These are phyloP conservation scores for Didymella lethalis DNA, from an alignment of 2,329 filamentous ascomycete genomes.

Conservation along the genomic window DNA sequence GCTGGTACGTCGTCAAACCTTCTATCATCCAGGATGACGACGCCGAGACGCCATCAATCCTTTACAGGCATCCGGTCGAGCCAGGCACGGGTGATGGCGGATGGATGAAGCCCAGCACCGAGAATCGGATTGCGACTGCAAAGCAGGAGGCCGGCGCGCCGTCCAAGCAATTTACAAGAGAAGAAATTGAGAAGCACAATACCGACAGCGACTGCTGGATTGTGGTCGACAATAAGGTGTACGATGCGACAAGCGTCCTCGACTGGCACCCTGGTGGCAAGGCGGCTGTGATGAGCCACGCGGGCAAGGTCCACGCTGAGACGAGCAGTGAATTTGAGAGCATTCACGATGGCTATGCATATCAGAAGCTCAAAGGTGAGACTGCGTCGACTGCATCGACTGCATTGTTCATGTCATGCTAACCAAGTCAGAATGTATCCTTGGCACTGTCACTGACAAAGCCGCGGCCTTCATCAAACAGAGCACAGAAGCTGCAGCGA, in stretches of 20 bases:
- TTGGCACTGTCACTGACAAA: slow-evolving; percentile 61
- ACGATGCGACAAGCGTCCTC: slow-evolving; percentile 69
- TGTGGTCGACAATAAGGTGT: slow-evolving; percentile 70
- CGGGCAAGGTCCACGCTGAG: slow-evolving; percentile 59
- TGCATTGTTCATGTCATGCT: not conserved
- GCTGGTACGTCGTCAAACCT: slow-evolving; percentile 57
- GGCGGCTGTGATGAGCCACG: slow-evolving; percentile 58
- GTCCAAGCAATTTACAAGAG: slow-evolving; percentile 60
- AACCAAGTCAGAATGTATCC: slow-evolving; percentile 55
- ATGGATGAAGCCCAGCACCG: slow-evolving; percentile 61
- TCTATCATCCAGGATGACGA: slow-evolving; percentile 49
- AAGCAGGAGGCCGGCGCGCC: slow-evolving; percentile 57
- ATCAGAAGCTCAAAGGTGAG: slow-evolving; percentile 57
- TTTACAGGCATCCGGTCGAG: slow-evolving; percentile 51
- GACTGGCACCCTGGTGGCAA: slow-evolving; percentile 66
- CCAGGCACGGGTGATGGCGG: slow-evolving; percentile 55
- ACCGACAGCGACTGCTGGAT: slow-evolving; percentile 61
- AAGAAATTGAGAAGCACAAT: slow-evolving; percentile 59
- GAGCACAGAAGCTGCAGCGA: slow-evolving; percentile 52
- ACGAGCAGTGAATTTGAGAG: slow-evolving; percentile 60
- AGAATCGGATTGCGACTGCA: slow-evolving; percentile 55
- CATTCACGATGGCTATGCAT: slow-evolving; percentile 62
- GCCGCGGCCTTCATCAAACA: slow-evolving; percentile 57
- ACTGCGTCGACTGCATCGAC: not conserved
- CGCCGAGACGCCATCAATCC: slow-evolving; percentile 38